phyloP scores from a whole-genome alignment of 352 stramenopile genomes.

The Globisporangium viniferum region DNA sequence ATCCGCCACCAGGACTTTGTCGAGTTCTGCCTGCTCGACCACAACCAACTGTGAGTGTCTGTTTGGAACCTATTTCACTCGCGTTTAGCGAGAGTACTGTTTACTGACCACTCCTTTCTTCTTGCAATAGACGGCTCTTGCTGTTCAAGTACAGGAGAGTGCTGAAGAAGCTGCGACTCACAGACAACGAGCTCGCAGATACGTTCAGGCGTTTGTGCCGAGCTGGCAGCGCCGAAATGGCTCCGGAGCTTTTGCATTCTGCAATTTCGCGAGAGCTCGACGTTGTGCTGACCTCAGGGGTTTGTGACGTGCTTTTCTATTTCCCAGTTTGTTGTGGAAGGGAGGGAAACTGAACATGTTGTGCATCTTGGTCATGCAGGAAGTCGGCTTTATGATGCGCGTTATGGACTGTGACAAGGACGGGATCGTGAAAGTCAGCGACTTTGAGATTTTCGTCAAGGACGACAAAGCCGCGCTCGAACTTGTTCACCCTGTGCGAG shows the following conservation, averaged over 20 bases:
- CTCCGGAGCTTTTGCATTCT: constrained; percentile 55
- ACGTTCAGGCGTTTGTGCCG: constrained; percentile 60
- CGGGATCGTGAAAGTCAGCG: constrained; percentile 55
- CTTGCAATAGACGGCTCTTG: constrained; percentile 49
- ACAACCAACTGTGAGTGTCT: constrained; percentile 61
- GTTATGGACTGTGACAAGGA: constrained; percentile 73
- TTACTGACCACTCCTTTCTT: not conserved
- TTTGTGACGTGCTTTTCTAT: constrained; percentile 23
- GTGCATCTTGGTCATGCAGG: constrained; percentile 25
- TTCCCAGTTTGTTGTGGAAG: not conserved
- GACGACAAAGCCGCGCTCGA: constrained; percentile 49
- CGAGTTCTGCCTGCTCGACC: constrained; percentile 78
- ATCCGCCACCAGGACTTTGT: constrained; percentile 72
- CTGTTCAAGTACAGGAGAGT: constrained; percentile 73
- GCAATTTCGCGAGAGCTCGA: constrained; percentile 69
- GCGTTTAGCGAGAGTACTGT: too few relatives aligned
- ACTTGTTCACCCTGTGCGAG: constrained; percentile 45
- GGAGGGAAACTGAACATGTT: not conserved
- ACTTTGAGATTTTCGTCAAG: constrained; percentile 75
- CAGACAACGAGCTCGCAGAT: constrained; percentile 76
- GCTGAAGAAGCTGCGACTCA: constrained; percentile 56
- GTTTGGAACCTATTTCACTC: not conserved
- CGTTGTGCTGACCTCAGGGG: constrained; percentile 73
- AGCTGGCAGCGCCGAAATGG: constrained; percentile 35
- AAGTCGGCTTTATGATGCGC: constrained; percentile 57